Conservation (phyloP, 345 rosid species). For the Alliaria petiolata region DNA sequence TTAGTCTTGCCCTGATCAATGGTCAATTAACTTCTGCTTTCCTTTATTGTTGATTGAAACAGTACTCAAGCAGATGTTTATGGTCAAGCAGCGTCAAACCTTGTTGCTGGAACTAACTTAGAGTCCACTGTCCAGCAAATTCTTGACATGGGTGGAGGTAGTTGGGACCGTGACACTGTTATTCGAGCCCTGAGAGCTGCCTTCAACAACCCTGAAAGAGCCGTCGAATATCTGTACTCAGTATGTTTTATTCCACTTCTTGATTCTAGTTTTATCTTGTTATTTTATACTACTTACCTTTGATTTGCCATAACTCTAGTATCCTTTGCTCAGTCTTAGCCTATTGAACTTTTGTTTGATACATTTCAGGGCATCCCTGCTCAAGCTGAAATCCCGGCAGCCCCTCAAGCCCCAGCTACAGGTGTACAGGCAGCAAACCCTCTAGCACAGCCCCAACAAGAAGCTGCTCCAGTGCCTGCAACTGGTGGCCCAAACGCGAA, state of each 20-base stretch:
- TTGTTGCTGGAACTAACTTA: constrained; percentile 79
- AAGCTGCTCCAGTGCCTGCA: constrained; percentile 25
- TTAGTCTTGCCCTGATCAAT: neutral
- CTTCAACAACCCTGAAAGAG: constrained; percentile 93
- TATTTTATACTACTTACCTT: neutral
- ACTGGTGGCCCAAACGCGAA: constrained; percentile 36
- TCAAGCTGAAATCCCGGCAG: constrained; percentile 35
- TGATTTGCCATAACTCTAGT: neutral
- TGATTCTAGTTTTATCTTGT: neutral
- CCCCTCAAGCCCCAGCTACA: constrained; percentile 25
- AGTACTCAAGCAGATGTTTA: constrained; percentile 62
- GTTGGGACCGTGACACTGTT: constrained; percentile 90
- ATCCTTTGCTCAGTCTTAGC: neutral
- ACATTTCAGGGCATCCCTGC: constrained; percentile 33
- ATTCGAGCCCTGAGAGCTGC: constrained; percentile 91
- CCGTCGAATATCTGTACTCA: constrained; percentile 91
- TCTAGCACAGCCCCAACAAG: constrained; percentile 29
- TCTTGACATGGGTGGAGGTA: constrained; percentile 96
- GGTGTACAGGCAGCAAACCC: constrained; percentile 34
- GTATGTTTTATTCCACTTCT: constrained; percentile 39
- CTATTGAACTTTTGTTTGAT: neutral
- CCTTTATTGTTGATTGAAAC: constrained; percentile 25
- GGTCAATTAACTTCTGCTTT: neutral
- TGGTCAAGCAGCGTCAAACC: constrained; percentile 91
- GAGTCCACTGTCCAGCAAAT: constrained; percentile 86